Percentiles rank a stretch among this genome's conserved stretches.
Conservation (phyloP, 305 asterid species). For the Fraxinus sp. region DNA sequence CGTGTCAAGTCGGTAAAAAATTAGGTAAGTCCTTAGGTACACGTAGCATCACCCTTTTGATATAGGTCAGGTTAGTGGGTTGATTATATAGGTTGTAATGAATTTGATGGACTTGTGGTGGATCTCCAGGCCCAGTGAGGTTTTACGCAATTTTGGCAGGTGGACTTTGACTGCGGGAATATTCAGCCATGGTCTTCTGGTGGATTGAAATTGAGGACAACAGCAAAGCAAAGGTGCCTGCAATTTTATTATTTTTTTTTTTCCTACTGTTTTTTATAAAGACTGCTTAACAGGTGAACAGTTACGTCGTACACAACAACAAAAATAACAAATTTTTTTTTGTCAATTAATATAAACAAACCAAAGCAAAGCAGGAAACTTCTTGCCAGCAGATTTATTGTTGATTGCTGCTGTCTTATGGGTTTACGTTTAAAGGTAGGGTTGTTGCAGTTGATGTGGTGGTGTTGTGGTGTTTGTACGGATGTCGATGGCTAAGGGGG, state of each 20-base stretch:
- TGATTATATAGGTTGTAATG: background rate
- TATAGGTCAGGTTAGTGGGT: background rate
- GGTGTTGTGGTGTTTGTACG: background rate
- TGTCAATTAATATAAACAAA: background rate
- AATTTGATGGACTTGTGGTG: background rate
- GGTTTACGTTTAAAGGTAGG: background rate
- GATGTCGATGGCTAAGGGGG: background rate
- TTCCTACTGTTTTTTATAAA: background rate
- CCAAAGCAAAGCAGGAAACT: background rate
- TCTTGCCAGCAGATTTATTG: background rate
- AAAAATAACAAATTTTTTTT: background rate
- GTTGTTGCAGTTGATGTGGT: background rate
- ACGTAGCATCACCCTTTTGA: too few relatives aligned
- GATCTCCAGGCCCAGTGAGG: background rate
- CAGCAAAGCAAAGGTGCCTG: background rate
- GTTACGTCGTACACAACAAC: background rate
- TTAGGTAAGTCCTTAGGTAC: too few relatives aligned
- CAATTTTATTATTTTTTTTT: background rate
- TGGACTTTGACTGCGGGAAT: background rate
- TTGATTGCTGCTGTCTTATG: background rate
- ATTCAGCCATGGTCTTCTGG: background rate
- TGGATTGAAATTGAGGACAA: background rate
- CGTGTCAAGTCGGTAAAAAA: too few relatives aligned
- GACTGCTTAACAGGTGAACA: background rate
- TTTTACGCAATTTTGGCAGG: background rate